A percentile compares a stretch with the other conserved stretches of the same genome.
These are phyloP conservation scores for Blastobotrys malaysiensis DNA, from an alignment of 1,139 yeast genomes.

Conservation along the genomic window DNA sequence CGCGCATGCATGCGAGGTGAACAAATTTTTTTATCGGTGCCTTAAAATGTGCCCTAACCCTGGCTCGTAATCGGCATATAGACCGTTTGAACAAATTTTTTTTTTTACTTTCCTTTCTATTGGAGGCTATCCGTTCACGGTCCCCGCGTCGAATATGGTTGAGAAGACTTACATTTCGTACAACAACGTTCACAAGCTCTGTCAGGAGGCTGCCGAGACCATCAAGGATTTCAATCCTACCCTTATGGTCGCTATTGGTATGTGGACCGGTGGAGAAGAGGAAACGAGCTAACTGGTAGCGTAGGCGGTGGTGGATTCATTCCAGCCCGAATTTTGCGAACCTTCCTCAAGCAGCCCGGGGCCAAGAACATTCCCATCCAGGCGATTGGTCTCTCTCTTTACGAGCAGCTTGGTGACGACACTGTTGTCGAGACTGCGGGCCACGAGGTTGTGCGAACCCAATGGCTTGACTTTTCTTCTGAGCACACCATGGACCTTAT, in stretches of 20 bases:
- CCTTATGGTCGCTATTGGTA: slow-evolving; percentile 76
- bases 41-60: not conserved
- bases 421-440: slow-evolving; percentile 62
- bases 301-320: slow-evolving; percentile 86
- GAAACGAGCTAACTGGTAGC: slow-evolving; percentile 3
- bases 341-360: slow-evolving; percentile 82
- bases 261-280: slow-evolving; percentile 19
- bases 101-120: slow-evolving; percentile 11
- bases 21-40: not conserved
- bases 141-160: slow-evolving; percentile 18
- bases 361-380: slow-evolving; percentile 86
- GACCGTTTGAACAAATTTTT: slow-evolving; percentile 1
- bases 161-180: slow-evolving; percentile 79
- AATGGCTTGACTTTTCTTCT: slow-evolving; percentile 82
- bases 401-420: slow-evolving; percentile 69
- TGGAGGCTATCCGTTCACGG: slow-evolving; percentile 4
- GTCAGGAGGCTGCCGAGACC: slow-evolving; percentile 74
- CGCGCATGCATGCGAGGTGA: not conserved
- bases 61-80: not conserved
- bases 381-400: slow-evolving; percentile 87
- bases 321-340: slow-evolving; percentile 90
- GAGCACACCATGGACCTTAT: slow-evolving; percentile 62
- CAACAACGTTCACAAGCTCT: slow-evolving; percentile 88
- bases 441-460: slow-evolving; percentile 84
- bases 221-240: slow-evolving; percentile 74